Base-by-base conservation (phyloP, 345 rosid species). In the Citrus medica region DNA sequence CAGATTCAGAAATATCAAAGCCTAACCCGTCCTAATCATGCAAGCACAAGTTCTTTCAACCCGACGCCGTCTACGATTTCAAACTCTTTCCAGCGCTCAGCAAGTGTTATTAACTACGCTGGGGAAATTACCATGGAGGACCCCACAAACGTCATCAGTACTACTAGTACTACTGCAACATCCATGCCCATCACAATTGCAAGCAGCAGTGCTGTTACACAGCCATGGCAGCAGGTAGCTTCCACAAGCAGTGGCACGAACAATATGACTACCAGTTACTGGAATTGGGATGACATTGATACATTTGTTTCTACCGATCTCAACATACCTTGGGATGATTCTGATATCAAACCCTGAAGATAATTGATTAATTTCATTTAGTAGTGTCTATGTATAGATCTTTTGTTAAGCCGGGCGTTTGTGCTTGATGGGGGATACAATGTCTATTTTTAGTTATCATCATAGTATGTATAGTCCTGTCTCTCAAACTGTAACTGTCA, bases 211-310 rank as follows among this genome's bases (percentile, higher is more conserved):
- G 14, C 65, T 37, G 46, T 65, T 33, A 65, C 69, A 30, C 76
- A 67, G 30, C 83, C 84, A 59, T 83, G 86, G 87, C 89, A 81
- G 69, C 73, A 63, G 27, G 66, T 81, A 22, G 74, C 80, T 17
- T 55, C 63, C 40, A 55, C 71, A 74, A 80, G 67, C 61, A 37
- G 75, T 64, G 82, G 78, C 56, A 63, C 77, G 85, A 86, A 79
- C 37, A 80, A 53, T 17, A 53, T 76, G 69, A 24, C 80, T 46
- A 3, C 51, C 51, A 83, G 77, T 25, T 82, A 69, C 80, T 89
- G 91, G 93, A 87, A 83, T 78, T 88, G 89, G 95, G 92, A 89
- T 55, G 93, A 91, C 22, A 81, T 87, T 9, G 89, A 87, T 42
- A 84, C 77, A 28, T 82, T 88, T 58, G 85, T 73, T 24, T 87